Base-by-base conservation (phyloP, 2,329 filamentous ascomycete genomes). In the Dothistroma septosporum region DNA sequence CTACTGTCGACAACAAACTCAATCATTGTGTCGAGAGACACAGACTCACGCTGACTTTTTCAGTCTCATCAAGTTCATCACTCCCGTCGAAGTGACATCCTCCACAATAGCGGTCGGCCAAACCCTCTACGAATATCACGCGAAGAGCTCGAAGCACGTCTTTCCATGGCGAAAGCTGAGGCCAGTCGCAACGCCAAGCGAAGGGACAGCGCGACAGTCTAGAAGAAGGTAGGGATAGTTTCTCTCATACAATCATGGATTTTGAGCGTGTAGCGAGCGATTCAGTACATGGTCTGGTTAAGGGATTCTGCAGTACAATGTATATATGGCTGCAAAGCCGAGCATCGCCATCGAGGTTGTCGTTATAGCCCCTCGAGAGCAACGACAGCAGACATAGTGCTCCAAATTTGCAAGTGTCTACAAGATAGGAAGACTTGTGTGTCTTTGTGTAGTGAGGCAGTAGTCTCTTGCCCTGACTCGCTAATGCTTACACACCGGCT, bases 121-220 rank as follows among this genome's bases (percentile, higher is more conserved):
- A 50, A 4, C 31, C 50, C 50, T 9, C 50, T 53, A 12, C 33
- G 19, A 21, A 35, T 53, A 16, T 32, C 24, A 14, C 50, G 50
- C 50, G 50, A 53, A 53, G 50, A 32, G 50, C 50, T 53, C n/a
- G 22, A 53, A 35, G 50, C 50, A 21, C 50, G 50, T 53, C 50
- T 53, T 21, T 32, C 50, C n/a, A 22, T 53, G 50, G 50, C 50
- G 50, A 53, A 53, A 31, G 50, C 50, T 53, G 50, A 53, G 33
- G 50, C 50, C 31, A 14, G 7, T 6, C 48, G 48, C n/a, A 53
- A 53, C 14, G 48, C 48, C 14, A 32, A 32, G 50, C 50, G 41
- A 44, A 44, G n/a, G 16, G 41, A 44, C 41, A 44, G 41, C 9
- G 41, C 41, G 2, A 44, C 41, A 44, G 9, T n/a, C 2, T 44